These are phyloP conservation scores for Diaporthe vaccinii DNA, from an alignment of 2,329 filamentous ascomycete species.

Conservation along the genomic window DNA sequence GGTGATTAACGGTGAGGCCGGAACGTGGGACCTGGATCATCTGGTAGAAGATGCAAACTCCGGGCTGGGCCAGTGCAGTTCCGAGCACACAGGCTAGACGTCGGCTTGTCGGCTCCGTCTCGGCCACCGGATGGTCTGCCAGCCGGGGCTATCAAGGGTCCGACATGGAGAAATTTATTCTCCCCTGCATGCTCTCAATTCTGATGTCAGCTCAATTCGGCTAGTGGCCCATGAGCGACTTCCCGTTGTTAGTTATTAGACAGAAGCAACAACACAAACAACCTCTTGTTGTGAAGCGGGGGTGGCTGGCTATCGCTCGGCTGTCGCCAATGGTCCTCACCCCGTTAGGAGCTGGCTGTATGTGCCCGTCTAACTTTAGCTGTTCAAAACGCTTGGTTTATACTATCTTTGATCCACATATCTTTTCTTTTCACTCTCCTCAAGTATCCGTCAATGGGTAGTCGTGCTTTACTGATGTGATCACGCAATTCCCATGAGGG, in stretches of 20 bases:
- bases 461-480: neutral
- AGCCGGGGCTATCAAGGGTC: neutral
- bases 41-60: neutral
- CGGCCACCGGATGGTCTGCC: constrained; percentile 14
- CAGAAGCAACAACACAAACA: neutral
- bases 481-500: neutral
- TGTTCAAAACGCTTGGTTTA: neutral
- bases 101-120: constrained; percentile 44
- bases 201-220: neutral
- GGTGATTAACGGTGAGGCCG: neutral
- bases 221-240: neutral
- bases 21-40: neutral
- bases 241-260: neutral
- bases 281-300: neutral
- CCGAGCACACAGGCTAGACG: neutral
- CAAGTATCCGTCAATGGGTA: neutral
- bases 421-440: neutral
- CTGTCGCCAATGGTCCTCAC: neutral
- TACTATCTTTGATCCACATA: neutral
- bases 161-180: neutral
- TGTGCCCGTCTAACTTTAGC: neutral
- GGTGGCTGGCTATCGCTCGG: neutral
- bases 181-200: neutral
- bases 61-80: neutral
- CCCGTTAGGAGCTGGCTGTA: neutral